These are phyloP conservation scores for Fraxinus dipetala DNA, from an alignment of 305 asterid species.

Conservation along the genomic window DNA sequence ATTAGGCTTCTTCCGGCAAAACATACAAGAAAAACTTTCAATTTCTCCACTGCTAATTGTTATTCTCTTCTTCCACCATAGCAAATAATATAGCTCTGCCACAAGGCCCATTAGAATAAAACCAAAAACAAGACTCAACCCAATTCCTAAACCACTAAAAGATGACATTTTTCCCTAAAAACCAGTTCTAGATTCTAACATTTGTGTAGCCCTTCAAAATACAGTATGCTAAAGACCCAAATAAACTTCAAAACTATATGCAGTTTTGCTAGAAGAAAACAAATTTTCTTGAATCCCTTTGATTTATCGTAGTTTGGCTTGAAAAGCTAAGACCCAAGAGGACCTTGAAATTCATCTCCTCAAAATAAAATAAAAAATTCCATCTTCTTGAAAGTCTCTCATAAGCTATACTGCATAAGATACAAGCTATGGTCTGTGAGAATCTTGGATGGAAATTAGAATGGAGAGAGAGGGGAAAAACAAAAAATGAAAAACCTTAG, in stretches of 20 bases:
- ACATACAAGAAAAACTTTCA: constrained; percentile 35
- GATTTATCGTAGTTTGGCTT: constrained; percentile 17
- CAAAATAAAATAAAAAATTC: not conserved
- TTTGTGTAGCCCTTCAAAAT: not conserved
- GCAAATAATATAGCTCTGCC: constrained; percentile 65
- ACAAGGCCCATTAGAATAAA: constrained; percentile 73
- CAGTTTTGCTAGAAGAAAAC: not conserved
- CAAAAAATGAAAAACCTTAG: too few relatives aligned
- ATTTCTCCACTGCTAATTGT: constrained; percentile 23
- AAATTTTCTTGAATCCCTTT: constrained; percentile 12
- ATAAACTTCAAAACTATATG: not conserved
- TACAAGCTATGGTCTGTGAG: constrained; percentile 31
- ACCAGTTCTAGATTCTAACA: constrained; percentile 19
- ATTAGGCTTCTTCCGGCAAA: constrained; percentile 47
- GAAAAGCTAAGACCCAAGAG: constrained; percentile 10
- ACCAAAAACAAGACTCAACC: constrained; percentile 68
- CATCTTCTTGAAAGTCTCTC: not conserved
- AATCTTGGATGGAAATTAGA: constrained; percentile 1
- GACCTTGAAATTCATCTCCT: not conserved
- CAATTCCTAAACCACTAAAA: constrained; percentile 74
- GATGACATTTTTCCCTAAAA: constrained; percentile 52
- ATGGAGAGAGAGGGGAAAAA: not conserved
- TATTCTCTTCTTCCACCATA: constrained; percentile 73
- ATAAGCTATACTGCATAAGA: constrained; percentile 26
- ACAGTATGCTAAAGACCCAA: constrained; percentile 9